Percentiles rank a stretch among this genome's conserved stretches.
These are phyloP conservation scores for Helenozyma rhizophorensis DNA, from an alignment of 805 yeast species.

Conservation along the genomic window DNA sequence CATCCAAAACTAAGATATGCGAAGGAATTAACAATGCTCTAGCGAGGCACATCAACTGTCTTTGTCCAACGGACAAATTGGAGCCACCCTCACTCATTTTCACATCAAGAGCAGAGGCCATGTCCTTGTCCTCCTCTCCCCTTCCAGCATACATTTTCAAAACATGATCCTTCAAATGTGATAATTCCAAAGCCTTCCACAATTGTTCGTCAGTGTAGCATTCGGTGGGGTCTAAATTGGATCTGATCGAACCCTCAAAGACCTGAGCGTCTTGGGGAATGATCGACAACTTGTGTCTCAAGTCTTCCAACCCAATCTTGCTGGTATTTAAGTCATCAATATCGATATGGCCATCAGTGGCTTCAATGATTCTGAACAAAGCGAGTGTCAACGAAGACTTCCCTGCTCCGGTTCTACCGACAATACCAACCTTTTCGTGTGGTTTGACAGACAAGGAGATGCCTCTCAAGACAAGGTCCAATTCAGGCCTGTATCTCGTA, in stretches of 20 bases:
- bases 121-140: constrained; percentile 19
- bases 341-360: constrained; percentile 30
- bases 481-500: constrained; percentile 41
- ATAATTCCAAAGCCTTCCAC: constrained; percentile 40
- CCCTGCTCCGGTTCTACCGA: constrained; percentile 46
- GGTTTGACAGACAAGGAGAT: constrained; percentile 34
- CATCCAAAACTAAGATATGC: constrained; percentile 65
- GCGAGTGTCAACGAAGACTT: constrained; percentile 43
- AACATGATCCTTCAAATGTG: constrained; percentile 41
- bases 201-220: constrained; percentile 32
- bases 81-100: constrained; percentile 42
- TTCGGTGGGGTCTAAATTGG: constrained; percentile 40
- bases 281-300: constrained; percentile 39
- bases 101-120: constrained; percentile 29
- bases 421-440: constrained; percentile 40
- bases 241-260: constrained; percentile 38
- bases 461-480: constrained; percentile 39
- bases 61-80: constrained; percentile 51
- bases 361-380: constrained; percentile 41
- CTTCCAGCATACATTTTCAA: constrained; percentile 31
- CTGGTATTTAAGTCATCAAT: constrained; percentile 34
- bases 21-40: constrained; percentile 66
- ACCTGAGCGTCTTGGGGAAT: constrained; percentile 46
- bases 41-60: constrained; percentile 67
- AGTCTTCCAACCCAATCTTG: constrained; percentile 37